These are phyloP conservation scores for Kwoniella sp. DNA, from an alignment of 768 basidiomycete species.

Conservation along the genomic window DNA sequence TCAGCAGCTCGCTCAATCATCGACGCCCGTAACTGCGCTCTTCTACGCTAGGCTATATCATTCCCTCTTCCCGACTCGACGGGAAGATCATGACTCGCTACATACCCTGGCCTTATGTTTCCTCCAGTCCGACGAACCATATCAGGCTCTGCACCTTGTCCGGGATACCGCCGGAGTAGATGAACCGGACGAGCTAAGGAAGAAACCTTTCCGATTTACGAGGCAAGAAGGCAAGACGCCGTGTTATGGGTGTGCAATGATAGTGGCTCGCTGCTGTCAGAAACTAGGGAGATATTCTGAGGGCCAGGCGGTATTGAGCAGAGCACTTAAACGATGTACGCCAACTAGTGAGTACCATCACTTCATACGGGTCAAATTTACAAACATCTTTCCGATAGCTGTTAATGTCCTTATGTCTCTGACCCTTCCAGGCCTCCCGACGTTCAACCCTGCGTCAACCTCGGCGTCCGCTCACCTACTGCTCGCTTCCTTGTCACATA, in stretches of 20 bases:
- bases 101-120: constrained; percentile 45
- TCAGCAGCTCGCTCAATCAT: constrained; percentile 33
- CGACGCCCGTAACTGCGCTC: constrained; percentile 33
- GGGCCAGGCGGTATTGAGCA: constrained; percentile 39
- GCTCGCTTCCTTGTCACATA: constrained; percentile 36
- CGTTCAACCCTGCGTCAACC: constrained; percentile 24
- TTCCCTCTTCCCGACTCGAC: constrained; percentile 27
- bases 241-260: constrained; percentile 49
- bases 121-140: constrained; percentile 36
- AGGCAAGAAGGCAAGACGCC: constrained; percentile 1
- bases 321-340: constrained; percentile 32
- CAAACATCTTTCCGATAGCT: neutral
- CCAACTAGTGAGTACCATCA: constrained; percentile 26
- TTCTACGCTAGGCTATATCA: constrained; percentile 48
- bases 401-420: neutral
- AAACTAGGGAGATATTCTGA: constrained; percentile 39
- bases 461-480: constrained; percentile 29
- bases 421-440: constrained; percentile 28
- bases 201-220: neutral
- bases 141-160: constrained; percentile 42
- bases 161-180: constrained; percentile 41
- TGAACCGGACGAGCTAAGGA: constrained; percentile 12
- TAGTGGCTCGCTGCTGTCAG: constrained; percentile 48
- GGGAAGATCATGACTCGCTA: constrained; percentile 38
- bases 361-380: neutral